Evolutionary conservation across 225 moss, liverwort and hornwort species (phyloP), one percentile per base, ranked within the genome.

Genomic region (Bryoerythrophyllum caledonicum): DNA sequence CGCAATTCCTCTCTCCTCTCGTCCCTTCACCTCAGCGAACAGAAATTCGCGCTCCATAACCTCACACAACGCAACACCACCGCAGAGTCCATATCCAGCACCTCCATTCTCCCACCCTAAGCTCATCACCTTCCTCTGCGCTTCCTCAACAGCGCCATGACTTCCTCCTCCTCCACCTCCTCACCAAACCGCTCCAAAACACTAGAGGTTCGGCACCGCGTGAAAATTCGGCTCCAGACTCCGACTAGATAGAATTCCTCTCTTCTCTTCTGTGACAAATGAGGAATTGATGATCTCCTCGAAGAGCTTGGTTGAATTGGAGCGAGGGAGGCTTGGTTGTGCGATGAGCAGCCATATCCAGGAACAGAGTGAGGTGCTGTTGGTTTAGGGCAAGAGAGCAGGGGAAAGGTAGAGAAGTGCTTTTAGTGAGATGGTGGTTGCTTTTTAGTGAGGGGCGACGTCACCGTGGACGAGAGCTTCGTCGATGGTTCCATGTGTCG

Each of bases 71-170:
- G 13, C 64, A 74, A 24, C 6, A 25, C 13, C 63, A 11, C 62
- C 74, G 25, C 34, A 53, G 10, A 54, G 20, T 74, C 20, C 54
- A 74, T 4, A 64, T 41, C 65, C 55, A 65, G 55, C 13, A 41
- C 65, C 54, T 4, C 74, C 74, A 41, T 64, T 52, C 9, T 17
- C 60, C 12, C 19, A 46, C n/a, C 46, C 30, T 23, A 32, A 48
- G 2, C 24, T 60, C 64, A 26, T 15, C 60, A 44, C n/a, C n/a
- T n/a, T n/a, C 13, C 40, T 26, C 40, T 40, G 3, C n/a, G 8
- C 60, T n/a, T n/a, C 46, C 28, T 27, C 60, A 44, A 28, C 30
- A 20, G n/a, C 44, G 44, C 44, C 72, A 72, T 61, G 2, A 28
- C 7, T 60, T 1, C n/a, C 21, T 21, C 30, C 60, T 60, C 46